These are phyloP conservation scores for Actinomortierella wolfii DNA, from an alignment of 371 early-diverging fungal genomes.

Conservation along the genomic window DNA sequence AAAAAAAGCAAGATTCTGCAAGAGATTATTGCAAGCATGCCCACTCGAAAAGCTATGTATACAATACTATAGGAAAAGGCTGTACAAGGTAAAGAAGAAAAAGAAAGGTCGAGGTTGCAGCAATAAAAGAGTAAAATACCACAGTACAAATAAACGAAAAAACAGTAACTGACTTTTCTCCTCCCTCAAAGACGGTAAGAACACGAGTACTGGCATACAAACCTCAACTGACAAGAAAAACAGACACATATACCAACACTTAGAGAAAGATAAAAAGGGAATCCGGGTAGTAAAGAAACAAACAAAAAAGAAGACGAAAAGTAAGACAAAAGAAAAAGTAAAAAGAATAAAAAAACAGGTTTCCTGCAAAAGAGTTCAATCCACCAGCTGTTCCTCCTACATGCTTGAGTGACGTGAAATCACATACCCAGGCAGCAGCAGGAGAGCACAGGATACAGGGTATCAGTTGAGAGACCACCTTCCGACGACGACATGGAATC, in stretches of 20 bases:
- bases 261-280: neutral
- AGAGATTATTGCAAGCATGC: too few species aligned
- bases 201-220: too few species aligned
- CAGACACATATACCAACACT: neutral
- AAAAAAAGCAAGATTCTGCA: too few species aligned
- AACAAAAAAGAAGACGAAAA: neutral
- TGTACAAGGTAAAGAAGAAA: too few species aligned
- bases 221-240: too few species aligned
- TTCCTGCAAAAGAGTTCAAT: neutral
- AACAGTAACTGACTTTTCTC: neutral
- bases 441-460: neutral
- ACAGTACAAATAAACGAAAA: neutral
- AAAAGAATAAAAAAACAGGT: neutral
- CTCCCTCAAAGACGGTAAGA: neutral
- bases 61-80: too few species aligned
- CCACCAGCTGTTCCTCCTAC: too few species aligned
- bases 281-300: neutral
- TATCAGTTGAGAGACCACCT: neutral
- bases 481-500: neutral
- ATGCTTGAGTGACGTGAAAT: neutral
- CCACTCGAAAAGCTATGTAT: too few species aligned
- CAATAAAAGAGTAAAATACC: too few species aligned
- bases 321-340: neutral
- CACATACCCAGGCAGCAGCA: neutral
- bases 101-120: too few species aligned